These are phyloP conservation scores for Eucalyptus decipiens DNA, from an alignment of 345 rosid genomes.

Conservation along the genomic window DNA sequence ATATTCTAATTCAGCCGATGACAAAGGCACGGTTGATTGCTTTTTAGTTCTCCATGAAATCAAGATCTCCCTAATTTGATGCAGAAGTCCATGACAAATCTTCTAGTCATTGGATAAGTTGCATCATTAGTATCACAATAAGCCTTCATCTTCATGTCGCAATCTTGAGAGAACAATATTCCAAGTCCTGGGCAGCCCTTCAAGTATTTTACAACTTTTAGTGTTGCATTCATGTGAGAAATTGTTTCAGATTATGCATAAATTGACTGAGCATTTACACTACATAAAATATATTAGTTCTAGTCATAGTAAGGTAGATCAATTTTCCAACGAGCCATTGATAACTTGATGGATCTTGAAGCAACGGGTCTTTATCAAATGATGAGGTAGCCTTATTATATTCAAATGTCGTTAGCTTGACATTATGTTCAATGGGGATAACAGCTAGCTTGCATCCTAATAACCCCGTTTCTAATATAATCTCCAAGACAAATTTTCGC, in stretches of 20 bases:
- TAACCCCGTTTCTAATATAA: not conserved
- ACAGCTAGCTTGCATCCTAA: fast-evolving
- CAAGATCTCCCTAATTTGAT: not conserved
- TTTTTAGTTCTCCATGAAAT: not conserved
- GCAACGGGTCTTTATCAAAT: not conserved
- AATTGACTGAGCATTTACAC: not conserved
- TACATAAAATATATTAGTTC: not conserved
- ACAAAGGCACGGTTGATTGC: not conserved
- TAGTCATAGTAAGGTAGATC: not conserved
- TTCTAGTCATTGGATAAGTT: not conserved
- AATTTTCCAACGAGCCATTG: not conserved
- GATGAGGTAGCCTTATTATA: not conserved
- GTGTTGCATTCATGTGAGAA: not conserved
- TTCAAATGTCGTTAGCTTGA: not conserved
- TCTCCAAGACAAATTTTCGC: not conserved
- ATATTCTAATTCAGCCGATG: fast-evolving
- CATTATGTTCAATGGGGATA: not conserved
- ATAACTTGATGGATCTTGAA: not conserved
- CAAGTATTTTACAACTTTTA: not conserved
- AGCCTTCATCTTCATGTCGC: not conserved
- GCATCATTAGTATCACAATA: not conserved
- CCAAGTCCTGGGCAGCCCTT: not conserved
- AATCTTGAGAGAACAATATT: not conserved
- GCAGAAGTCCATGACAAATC: not conserved
- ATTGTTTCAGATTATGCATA: not conserved